A percentile compares a stretch with the other conserved stretches of the same genome.
Conservation (phyloP, 371 early-diverging fungal species). For the Syncephalastrum racemosum region DNA sequence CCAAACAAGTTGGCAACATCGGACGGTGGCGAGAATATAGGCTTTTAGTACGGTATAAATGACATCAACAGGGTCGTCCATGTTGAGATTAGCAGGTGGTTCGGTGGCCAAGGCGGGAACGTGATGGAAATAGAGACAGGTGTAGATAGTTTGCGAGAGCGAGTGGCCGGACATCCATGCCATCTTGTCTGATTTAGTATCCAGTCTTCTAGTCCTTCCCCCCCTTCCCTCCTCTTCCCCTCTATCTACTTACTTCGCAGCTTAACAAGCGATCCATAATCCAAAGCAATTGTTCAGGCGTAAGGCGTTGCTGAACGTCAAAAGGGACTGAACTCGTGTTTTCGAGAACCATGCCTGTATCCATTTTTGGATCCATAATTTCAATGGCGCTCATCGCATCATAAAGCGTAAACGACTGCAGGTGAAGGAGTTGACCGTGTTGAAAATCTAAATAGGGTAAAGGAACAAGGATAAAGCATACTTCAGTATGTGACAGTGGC, state of each 20-base stretch:
- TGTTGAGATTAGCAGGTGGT: slow-evolving; percentile 3
- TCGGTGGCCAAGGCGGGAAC: slow-evolving; percentile 38
- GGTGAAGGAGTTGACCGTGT: slow-evolving; percentile 63
- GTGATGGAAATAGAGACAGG: slow-evolving; percentile 67
- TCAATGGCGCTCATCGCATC: slow-evolving; percentile 83
- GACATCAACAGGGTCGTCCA: slow-evolving; percentile 22
- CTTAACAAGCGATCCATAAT: slow-evolving; percentile 66
- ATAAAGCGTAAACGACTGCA: slow-evolving; percentile 62
- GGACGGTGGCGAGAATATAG: slow-evolving; percentile 53
- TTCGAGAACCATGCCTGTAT: slow-evolving; percentile 66
- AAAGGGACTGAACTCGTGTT: slow-evolving; percentile 35
- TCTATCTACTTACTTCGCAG: slow-evolving; percentile 51
- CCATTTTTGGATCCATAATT: slow-evolving; percentile 87
- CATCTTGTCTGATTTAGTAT: slow-evolving; percentile 39
- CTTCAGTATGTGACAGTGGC: neutral
- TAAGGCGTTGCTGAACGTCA: slow-evolving; percentile 38
- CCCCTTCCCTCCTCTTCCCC: neutral
- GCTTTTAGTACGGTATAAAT: slow-evolving; percentile 48
- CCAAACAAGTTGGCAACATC: slow-evolving; percentile 60
- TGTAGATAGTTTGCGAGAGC: slow-evolving; percentile 71
- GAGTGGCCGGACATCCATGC: slow-evolving; percentile 77
- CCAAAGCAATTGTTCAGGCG: slow-evolving; percentile 55
- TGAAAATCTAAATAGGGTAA: slow-evolving; percentile 51
- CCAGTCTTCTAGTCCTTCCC: neutral
- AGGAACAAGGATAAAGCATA: neutral